These are phyloP conservation scores for Salix exigua DNA, from an alignment of 345 rosid species.

Conservation along the genomic window DNA sequence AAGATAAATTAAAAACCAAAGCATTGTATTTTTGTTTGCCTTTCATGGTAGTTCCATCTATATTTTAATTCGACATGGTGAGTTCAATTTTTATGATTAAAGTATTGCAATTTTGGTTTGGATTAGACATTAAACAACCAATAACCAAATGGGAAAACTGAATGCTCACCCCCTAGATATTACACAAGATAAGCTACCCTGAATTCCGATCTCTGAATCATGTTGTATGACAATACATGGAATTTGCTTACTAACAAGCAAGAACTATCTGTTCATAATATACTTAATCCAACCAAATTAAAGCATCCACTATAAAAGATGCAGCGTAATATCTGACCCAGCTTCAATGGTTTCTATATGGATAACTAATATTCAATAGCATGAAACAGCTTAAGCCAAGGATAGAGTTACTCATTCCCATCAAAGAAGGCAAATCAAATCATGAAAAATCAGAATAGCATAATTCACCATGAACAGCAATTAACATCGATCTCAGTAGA, in stretches of 20 bases:
- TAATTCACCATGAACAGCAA: neutral
- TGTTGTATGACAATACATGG: too few species aligned
- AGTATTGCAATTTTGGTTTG: too few species aligned
- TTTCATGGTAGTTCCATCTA: too few species aligned
- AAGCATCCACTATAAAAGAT: neutral
- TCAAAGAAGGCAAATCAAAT: neutral
- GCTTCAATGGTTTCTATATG: neutral
- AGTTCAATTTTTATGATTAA: too few species aligned
- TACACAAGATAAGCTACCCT: neutral
- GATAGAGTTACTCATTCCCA: neutral
- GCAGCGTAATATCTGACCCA: neutral
- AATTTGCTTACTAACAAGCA: too few species aligned
- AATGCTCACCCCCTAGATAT: neutral
- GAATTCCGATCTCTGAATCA: neutral
- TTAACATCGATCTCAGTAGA: neutral
- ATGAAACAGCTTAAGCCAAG: neutral
- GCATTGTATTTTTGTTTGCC: neutral
- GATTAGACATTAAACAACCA: too few species aligned
- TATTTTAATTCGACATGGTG: too few species aligned
- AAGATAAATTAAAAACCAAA: neutral
- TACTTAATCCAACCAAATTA: neutral
- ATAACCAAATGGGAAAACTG: neutral
- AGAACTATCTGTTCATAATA: neutral
- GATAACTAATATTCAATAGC: neutral
- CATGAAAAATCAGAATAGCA: neutral